Base-by-base conservation (phyloP, 2,329 filamentous ascomycete genomes). In the Bipolaris victoriae region DNA sequence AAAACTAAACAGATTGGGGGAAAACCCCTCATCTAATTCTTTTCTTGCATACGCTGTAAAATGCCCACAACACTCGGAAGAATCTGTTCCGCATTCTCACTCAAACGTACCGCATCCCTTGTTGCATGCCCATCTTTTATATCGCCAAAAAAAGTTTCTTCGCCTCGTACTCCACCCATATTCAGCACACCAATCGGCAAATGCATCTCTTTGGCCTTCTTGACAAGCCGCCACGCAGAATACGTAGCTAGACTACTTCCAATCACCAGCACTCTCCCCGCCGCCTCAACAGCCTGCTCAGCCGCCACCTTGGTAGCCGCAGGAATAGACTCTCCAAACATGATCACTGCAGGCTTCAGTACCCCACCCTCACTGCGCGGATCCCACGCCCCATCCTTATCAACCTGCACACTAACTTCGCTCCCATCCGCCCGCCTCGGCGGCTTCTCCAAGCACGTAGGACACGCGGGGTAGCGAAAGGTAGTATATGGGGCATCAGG, bases 221-320 rank as follows among this genome's bases (percentile, higher is more conserved):
- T 94, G 1, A 90, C 92, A 52, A 99, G 77, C 56, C 94, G 83
- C 92, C 92, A 99, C 0, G 95, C 95, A 10, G 92, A 97, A 75
- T 96, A 98, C 0, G 95, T 98, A 5, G 95, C 95, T 46, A 98
- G 83, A 60, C 91, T 97, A 35, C 91, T 97, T 3, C 93, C 95
- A 15, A 98, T 76, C 7, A 98, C 84, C 20, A 98, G 80, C 35
- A 98, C 77, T 57, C 86, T 86, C 5, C 87, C 87, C 16, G 74
- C 90, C 26, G 84, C 83, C 69, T 97, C 91, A 48, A 98, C 86
- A 11, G 90, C 90, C 26, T 86, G 79, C 71, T 98, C 93, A 1
- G 93, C 94, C 0, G 87, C 87, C 1, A 80, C 76, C 75, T 96
- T 97, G 35, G 93, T 88, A 1, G 78, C 69, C 1, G 78, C 76